Evolutionary conservation across 176 grass and related monocot species (phyloP), one percentile per base, ranked within the genome.

Genomic region (Pontederia crassipes): DNA sequence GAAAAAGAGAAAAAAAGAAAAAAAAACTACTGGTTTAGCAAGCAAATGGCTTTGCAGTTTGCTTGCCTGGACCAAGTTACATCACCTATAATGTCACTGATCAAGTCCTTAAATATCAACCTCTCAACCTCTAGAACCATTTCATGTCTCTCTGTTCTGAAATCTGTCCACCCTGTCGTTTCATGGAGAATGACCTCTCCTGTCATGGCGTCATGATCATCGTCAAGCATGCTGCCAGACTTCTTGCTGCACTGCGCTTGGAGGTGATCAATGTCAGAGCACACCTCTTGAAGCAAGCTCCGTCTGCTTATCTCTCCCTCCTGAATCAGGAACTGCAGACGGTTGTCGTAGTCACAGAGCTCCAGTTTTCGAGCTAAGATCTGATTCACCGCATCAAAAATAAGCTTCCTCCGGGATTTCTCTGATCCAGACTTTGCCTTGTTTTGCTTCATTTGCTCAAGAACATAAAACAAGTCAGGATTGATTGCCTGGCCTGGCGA

Each of bases 331-430:
- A 52, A 66, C 46, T 66, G 52, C 8, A 54, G 32, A 28, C 61
- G 48, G 40, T 54, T 75, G 20, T 58, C 55, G 48, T 28, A 61
- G 45, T n/a, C 51, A 17, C 17, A 17, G 2, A 54, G 53, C 59
- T 62, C 86, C 70, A 85, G 78, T 61, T 92, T 88, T 35, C 81
- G 83, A 50, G 63, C 74, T 76, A 83, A 71, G 59, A 85, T 77
- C 77, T 98, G 87, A 4, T 90, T 85, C 61, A 83, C 85, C 61
- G 86, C 60, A 59, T 99, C 85, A 10, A 99, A 99, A 54, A 85
- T 51, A 68, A 93, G 76, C 78, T 79, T 89, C 18, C 82, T 82
- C 27, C 86, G 76, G 58, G 78, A 54, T 60, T 74, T 92, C 52
- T 85, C 84, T 7, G 49, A 1, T 27, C 54, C 29, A 17, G 27